Percentiles rank a stretch among this genome's conserved stretches.
These are phyloP conservation scores for Aristolochia contorta DNA, from an alignment of 164 flowering plant genomes.

Conservation along the genomic window DNA sequence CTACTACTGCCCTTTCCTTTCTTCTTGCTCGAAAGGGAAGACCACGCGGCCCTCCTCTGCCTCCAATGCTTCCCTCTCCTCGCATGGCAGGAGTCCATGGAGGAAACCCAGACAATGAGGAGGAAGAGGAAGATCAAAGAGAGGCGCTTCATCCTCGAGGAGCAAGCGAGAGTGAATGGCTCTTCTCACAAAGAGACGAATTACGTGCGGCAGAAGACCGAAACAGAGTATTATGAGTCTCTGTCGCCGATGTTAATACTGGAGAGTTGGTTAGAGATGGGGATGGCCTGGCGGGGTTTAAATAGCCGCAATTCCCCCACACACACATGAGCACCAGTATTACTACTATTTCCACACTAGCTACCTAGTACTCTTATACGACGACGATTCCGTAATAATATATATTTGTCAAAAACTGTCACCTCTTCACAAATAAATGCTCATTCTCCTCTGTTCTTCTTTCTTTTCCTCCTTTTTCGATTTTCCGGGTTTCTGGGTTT, in stretches of 20 bases:
- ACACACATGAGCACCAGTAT: not conserved
- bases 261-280: constrained; percentile 6
- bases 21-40: constrained; percentile 46
- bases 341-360: not conserved
- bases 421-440: not conserved
- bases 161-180: constrained; percentile 21
- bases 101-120: constrained; percentile 43
- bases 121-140: constrained; percentile 41
- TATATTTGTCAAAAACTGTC: not conserved
- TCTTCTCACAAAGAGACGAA: not conserved
- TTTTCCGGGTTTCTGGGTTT: not conserved
- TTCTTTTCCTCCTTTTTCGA: not conserved
- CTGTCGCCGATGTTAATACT: not conserved
- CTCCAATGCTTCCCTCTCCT: constrained; percentile 83
- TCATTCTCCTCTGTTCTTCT: not conserved
- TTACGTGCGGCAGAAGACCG: not conserved
- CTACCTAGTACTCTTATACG: too few relatives aligned
- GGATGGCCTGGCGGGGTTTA: constrained; percentile 22
- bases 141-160: constrained; percentile 30
- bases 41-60: constrained; percentile 26
- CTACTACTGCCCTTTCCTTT: constrained; percentile 29
- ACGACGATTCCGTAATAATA: not conserved
- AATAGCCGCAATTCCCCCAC: constrained; percentile 24
- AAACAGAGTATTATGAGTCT: too few relatives aligned
- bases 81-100: constrained; percentile 53